phyloP scores from a whole-genome alignment of 345 rosid genomes.

The Isatis tinctoria region DNA sequence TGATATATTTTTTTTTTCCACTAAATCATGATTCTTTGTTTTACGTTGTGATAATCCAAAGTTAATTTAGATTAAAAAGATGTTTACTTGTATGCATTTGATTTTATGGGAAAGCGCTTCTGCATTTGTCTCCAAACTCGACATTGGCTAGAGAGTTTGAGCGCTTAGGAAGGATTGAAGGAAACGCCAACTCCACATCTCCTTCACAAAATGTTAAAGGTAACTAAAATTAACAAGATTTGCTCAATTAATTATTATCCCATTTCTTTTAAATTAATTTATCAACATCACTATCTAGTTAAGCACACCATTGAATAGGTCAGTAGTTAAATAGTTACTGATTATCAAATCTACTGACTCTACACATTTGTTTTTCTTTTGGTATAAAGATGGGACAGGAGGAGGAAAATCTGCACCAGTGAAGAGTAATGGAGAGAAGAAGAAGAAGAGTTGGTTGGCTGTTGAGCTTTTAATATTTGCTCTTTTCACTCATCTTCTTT shows the following conservation, averaged over 20 bases:
- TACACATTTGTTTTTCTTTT: background rate
- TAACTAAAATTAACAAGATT: background rate
- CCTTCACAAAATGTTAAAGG: slow-evolving; percentile 18
- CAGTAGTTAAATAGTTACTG: background rate
- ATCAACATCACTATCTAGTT: background rate
- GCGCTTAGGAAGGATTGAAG: slow-evolving; percentile 45
- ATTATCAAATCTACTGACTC: background rate
- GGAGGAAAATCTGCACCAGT: slow-evolving; percentile 28
- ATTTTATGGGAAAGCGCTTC: slow-evolving; percentile 40
- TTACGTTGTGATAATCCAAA: background rate
- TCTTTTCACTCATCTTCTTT: slow-evolving; percentile 14
- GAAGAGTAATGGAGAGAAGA: slow-evolving; percentile 40
- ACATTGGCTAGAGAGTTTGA: slow-evolving; percentile 59
- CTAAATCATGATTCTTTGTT: background rate
- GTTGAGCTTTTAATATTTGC: slow-evolving; percentile 36
- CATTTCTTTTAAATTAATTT: background rate
- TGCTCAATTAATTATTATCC: background rate
- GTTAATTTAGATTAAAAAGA: background rate
- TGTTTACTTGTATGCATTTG: background rate
- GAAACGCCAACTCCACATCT: slow-evolving; percentile 14
- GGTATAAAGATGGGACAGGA: slow-evolving; percentile 13
- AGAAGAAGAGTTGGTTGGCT: slow-evolving; percentile 28
- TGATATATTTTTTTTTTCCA: background rate
- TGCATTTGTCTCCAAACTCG: slow-evolving; percentile 63
- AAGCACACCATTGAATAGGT: background rate